Base-by-base conservation (phyloP, 23 red algal genomes). In the Gracilaria gracilis region DNA sequence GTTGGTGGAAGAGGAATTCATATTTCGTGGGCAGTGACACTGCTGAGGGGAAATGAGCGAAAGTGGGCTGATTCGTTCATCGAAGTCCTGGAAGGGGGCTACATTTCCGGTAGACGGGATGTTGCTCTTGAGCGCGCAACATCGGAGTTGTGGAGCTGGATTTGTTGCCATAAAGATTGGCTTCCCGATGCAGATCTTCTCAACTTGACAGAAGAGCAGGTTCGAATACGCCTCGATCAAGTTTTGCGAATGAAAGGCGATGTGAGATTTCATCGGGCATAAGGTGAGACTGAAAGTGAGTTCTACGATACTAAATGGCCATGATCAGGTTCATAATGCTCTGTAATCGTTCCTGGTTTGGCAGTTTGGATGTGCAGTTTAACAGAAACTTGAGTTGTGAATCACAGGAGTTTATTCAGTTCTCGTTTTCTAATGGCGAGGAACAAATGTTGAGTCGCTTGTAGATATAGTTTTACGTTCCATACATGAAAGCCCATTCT, bases 41-140 rank as follows among this genome's bases (percentile, higher is more conserved):
- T 74, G 34, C 40, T 87, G 36, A 73, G 62, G 28, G 61, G 67
- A n/a, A 17, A 28, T 31, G 84, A 58, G 12, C 62, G 65, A 35
- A 87, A 75, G 17, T 57, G 69, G 84, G 42, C 84, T 24, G 84
- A 87, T 28, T 87, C 69, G 32, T 87, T 73, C 40, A 57, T 87
- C 24, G 69, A 51, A 40, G 20, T 73, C 16, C 32, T 87, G 28
- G 67, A 40, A 35, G 38, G 50, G 17, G 84, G 84, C 15, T 73
- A 71, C 51, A 54, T 87, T 9, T 73, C 40, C 27, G 84, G 84
- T 24, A 87, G 35, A 48, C 42, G 84, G 28, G 84, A 73, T 11
- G 84, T 57, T 23, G 84, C 77, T 9, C 37, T 87, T 40, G 42
- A 59, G 20, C 64, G 84, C 40, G 67, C 84, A 37, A 54, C 69